Base-by-base conservation (phyloP, 306 rosid genomes). In the Quercus cerris region DNA sequence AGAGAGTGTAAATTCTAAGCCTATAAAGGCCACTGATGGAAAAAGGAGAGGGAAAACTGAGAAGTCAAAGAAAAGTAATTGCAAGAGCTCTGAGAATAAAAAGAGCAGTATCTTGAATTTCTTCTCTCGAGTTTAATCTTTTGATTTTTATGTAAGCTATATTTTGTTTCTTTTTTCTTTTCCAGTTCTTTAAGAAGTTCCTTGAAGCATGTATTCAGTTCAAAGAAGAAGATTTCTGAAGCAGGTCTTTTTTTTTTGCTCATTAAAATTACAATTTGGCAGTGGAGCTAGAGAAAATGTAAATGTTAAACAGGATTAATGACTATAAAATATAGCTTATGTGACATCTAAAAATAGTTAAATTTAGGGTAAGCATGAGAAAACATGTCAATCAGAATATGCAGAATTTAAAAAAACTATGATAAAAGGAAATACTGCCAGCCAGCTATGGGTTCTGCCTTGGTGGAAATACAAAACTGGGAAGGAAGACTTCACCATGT, bases 31-130 rank as follows among this genome's bases (percentile, higher is more conserved):
- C 71, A 35, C 68, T 25, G 85, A 49, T 55, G 82, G 82, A 82
- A 91, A 75, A 81, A 85, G 75, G 77, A 86, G 56, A 27, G 78
- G 82, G 70, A 84, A 75, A 70, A 82, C 74, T 77, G 87, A 75
- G 71, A 91, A 84, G 84, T 74, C 86, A 72, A 88, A 83, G 84
- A 87, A 71, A 76, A 85, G 87, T 73, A 83, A 68, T 75, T 23
- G 71, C 82, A 86, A 85, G 80, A 85, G 81, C 78, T 75, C 81
- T 5, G 89, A 28, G 17, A 68, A 35, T 67, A 85, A 80, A 73
- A 88, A 80, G 13, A 77, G 76, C 72, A 85, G 84, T 58, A 91
- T 95, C 86, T 77, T 93, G 89, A 93, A 81, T 90, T 95, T 91
- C 87, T 95, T 91, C 86, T 84, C 94, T 66, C 80, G 92, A 38